Evolutionary conservation across 1,284 basidiomycete genomes (phyloP).

Genomic region (Ustilago cynodontis): DNA sequence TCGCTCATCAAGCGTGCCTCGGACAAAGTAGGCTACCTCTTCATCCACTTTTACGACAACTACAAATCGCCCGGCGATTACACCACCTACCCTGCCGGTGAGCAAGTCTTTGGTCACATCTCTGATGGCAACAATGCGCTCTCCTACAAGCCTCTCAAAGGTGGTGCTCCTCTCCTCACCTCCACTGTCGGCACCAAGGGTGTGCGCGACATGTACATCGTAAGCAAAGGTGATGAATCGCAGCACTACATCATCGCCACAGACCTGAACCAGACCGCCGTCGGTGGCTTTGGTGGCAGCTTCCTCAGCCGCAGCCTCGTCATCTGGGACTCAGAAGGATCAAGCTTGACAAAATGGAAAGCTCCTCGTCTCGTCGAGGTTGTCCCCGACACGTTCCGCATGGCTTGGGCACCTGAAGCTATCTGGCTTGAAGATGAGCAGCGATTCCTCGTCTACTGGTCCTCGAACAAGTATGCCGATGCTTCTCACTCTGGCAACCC

Average conservation of each 20-base stretch:
- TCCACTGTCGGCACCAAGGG: conserved; percentile 31
- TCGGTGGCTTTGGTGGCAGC: conserved; percentile 19
- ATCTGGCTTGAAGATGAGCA: conserved; percentile 26
- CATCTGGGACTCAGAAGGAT: conserved; percentile 32
- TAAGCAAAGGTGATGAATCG: conserved; percentile 25
- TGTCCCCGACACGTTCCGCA: conserved; percentile 24
- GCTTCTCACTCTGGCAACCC: conserved; percentile 28
- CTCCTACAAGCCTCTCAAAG: conserved; percentile 34
- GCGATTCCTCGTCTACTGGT: conserved; percentile 36
- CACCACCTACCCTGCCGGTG: conserved; percentile 32
- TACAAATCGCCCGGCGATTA: conserved; percentile 20
- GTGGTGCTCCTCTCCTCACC: conserved; percentile 27
- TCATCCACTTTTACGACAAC: conserved; percentile 40
- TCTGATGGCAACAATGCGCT: conserved; percentile 30
- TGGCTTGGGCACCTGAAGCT: conserved; percentile 35
- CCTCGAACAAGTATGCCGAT: conserved; percentile 34
- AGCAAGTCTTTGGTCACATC: conserved; percentile 36
- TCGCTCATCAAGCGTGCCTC: conserved; percentile 11
- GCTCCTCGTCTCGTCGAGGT: conserved; percentile 17
- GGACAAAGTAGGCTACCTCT: conserved; percentile 37
- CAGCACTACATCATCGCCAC: conserved; percentile 43
- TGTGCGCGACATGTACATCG: conserved; percentile 42
- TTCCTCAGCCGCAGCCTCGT: conserved; percentile 28
- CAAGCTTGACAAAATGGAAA: conserved; percentile 35
- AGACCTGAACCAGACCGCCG: conserved; percentile 42